Base-by-base conservation (phyloP, 192 early-diverging fungal genomes). In the Chytriomyces confervae region DNA sequence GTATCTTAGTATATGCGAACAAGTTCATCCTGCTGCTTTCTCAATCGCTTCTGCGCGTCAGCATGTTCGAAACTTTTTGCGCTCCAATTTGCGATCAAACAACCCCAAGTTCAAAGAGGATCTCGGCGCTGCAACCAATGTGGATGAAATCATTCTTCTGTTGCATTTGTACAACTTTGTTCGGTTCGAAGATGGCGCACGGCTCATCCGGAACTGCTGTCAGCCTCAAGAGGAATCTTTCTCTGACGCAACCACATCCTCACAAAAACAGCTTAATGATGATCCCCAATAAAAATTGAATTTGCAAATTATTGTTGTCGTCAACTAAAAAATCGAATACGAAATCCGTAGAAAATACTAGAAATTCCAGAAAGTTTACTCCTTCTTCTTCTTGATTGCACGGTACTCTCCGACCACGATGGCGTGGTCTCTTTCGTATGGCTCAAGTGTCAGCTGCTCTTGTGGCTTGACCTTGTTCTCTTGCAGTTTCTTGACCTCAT, bases 381-480 rank as follows among this genome's bases (percentile, higher is more conserved):
- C 72, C 77, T 81, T 83, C 69, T 76, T 36, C 80, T 83, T 85
- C 78, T 87, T 87, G 29, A 53, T 69, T 23, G 79, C 62, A 44
- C 86, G 82, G 83, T 97, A 97, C 78, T 92, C 93, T 53, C 96
- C 98, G 61, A 96, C 91, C 49, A 99, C 96, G 48, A 99, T 84
- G 76, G 96, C 97, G 91, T 99, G 97, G 84, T 99, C 97, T 86
- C 97, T 91, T 85, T 99, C 96, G 82, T 98, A 98, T 18, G 97
- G 96, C 88, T 99, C 97, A 45, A 99, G 88, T 18, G 96, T 98
- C 75, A 98, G 86, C 85, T 97, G 95, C 86, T 98, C 97, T 82
- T 94, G 91, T 62, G 96, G 96, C 89, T 93, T 96, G 75, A 96
- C 91, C 80, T 90, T 88, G 69, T 93, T 91, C 79, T 91, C 90